Evolutionary conservation across 2,329 filamentous ascomycete species (phyloP), one percentile per base, ranked within the genome.

Genomic region (Arachnopeziza araneosa): DNA sequence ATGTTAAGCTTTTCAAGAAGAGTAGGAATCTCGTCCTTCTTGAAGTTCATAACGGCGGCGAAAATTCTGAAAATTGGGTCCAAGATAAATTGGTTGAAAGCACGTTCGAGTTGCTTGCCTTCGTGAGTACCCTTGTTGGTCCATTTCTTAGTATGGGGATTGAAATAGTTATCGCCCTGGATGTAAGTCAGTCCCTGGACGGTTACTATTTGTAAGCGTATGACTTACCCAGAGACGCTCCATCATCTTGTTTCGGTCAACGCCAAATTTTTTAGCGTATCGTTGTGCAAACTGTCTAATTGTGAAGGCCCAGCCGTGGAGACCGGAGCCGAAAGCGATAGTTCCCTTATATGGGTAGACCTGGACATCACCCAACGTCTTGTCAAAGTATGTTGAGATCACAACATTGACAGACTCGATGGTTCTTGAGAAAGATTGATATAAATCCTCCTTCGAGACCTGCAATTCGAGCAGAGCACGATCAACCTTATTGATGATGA

Each of bases 41-140:
- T 96, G 88, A 93, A 93, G 88, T 98, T 96, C 89, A 95, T 98
- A 81, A 99, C 88, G 63, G 89, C 85, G 69, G 84, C 74, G 85
- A 99, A 99, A 82, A 99, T 96, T 83, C 93, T 93, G 91, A 98
- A 99, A 81, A 99, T 99, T 75, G 95, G 95, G 82, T 99, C 95
- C 75, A 99, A 80, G 78, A 98, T 96, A 84, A 99, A 99, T 86
- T 95, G 90, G 85, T 95, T 96, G 90, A 99, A 99, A 71, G 93
- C 91, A 89, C 95, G 95, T 87, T 98, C 95, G 61, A 96, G 87
- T 68, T 79, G 77, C 85, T 96, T 89, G 76, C 92, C 93, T 74
- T 96, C 92, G 76, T 91, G 81, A 68, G 84, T 89, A 71, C 82
- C 83, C 76, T 81, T 85, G 85, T 90, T 98, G 79, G 93, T 93